These are phyloP conservation scores for Diaporthe citri DNA, from an alignment of 2,329 filamentous ascomycete species.

Conservation along the genomic window DNA sequence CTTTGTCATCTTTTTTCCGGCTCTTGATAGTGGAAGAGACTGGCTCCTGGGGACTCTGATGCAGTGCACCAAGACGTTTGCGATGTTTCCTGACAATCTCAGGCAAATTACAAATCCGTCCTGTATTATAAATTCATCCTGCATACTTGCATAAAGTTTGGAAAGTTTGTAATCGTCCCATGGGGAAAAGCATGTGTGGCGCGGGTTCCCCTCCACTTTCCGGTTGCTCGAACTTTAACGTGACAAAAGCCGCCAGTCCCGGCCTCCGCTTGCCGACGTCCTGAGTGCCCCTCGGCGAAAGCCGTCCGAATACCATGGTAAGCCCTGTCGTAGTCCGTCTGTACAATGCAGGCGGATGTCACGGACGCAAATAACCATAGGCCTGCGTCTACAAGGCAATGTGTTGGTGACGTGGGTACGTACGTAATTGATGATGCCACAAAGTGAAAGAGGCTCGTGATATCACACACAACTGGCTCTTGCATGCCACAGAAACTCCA, in stretches of 20 bases:
- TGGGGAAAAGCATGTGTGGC: neutral
- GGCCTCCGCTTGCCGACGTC: constrained; percentile 7
- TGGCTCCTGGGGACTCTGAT: neutral
- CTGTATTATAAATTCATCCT: neutral
- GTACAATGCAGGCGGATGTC: neutral
- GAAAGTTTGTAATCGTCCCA: neutral
- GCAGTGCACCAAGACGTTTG: too few relatives aligned
- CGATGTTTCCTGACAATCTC: neutral
- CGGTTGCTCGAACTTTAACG: neutral
- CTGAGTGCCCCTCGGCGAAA: neutral
- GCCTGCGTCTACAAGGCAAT: neutral
- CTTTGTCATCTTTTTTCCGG: neutral
- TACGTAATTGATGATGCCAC: neutral
- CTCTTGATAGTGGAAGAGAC: neutral
- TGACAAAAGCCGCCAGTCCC: neutral
- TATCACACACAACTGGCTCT: too few relatives aligned
- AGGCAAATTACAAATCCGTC: neutral
- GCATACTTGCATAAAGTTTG: neutral
- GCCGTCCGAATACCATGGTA: neutral
- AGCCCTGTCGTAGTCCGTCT: too few relatives aligned
- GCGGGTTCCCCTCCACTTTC: neutral
- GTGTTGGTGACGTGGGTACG: neutral
- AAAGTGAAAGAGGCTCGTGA: neutral
- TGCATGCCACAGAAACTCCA: too few relatives aligned
- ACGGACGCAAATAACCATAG: neutral